Evolutionary conservation across 768 basidiomycete genomes (phyloP).

Genomic region (Tylopilus felleus): DNA sequence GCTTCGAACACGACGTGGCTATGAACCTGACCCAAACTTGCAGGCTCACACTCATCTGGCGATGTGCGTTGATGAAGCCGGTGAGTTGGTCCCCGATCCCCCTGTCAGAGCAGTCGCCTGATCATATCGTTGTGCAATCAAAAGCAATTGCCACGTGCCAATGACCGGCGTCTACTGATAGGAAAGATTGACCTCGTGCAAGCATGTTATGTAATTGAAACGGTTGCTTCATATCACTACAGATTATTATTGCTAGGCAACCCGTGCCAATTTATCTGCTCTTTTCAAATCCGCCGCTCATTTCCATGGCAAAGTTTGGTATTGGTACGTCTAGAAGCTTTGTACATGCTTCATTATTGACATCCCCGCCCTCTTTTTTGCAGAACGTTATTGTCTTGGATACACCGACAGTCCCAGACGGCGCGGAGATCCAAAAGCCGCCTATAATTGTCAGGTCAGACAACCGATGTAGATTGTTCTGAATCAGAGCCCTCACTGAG

Average conservation of each 20-base stretch:
- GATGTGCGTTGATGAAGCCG: background rate
- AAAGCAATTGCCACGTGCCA: slow-evolving; percentile 8
- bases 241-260: background rate
- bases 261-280: background rate
- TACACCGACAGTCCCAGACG: background rate
- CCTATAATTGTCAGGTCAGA: background rate
- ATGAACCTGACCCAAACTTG: background rate
- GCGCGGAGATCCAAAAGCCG: background rate
- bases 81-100: background rate
- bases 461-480: background rate
- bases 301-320: background rate
- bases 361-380: background rate
- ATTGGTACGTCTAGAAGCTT: background rate
- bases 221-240: background rate
- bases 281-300: background rate
- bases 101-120: background rate
- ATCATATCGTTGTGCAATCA: slow-evolving; percentile 9
- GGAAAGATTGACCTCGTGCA: background rate
- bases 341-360: slow-evolving; percentile 1
- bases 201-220: background rate
- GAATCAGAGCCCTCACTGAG: background rate
- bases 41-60: background rate
- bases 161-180: background rate
- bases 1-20: background rate
- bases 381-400: background rate